Evolutionary conservation across 257 asterid species (phyloP).

Genomic region (Jacaranda copaia): DNA sequence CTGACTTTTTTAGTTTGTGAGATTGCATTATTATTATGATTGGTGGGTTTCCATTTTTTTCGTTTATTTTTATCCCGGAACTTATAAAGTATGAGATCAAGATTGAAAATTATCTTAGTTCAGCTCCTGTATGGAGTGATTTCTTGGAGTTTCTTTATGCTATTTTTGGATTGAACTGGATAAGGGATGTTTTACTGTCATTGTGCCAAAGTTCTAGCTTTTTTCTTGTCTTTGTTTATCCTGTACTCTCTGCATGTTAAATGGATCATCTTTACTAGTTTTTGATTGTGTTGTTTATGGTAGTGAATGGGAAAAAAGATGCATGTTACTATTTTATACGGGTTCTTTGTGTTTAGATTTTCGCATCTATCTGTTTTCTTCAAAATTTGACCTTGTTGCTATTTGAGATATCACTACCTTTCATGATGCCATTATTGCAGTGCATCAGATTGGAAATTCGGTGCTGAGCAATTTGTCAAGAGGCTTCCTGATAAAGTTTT

Average conservation of each 20-base stretch:
- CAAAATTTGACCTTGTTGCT: neutral
- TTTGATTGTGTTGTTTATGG: neutral
- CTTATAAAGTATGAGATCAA: neutral
- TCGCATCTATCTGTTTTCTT: neutral
- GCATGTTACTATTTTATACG: neutral
- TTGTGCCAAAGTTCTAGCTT: neutral
- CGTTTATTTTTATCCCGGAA: neutral
- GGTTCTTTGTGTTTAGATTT: neutral
- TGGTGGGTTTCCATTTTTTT: neutral
- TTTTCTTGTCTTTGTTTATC: neutral
- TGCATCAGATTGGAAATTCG: slow-evolving; percentile 76
- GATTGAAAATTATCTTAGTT: neutral
- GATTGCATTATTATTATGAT: neutral
- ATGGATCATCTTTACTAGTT: neutral
- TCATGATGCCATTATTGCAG: slow-evolving; percentile 46
- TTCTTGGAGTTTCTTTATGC: neutral
- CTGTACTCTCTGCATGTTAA: neutral
- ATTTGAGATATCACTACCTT: no score
- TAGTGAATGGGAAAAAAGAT: neutral
- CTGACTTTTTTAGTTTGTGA: neutral
- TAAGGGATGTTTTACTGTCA: neutral
- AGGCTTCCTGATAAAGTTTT: slow-evolving; percentile 67
- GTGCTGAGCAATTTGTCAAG: slow-evolving; percentile 72
- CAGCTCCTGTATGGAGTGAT: neutral
- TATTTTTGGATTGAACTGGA: neutral